Evolutionary conservation across 352 stramenopile species (phyloP).

Genomic region (Phytopythium montanum): DNA sequence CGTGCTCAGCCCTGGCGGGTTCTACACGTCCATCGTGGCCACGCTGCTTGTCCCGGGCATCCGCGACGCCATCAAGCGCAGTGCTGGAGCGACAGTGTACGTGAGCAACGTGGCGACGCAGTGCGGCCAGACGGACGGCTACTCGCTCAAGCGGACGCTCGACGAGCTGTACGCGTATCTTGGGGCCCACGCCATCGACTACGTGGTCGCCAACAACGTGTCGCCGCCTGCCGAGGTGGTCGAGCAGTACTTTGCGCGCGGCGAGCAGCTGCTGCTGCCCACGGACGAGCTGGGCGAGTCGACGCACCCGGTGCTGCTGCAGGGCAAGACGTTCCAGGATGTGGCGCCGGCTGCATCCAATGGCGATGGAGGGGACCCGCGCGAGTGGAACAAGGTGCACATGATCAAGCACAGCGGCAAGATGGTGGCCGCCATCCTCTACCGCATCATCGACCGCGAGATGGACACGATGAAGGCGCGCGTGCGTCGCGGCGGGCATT

Average conservation of each 20-base stretch:
- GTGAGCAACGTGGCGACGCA: conserved; percentile 87
- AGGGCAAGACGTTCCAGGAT: conserved; percentile 81
- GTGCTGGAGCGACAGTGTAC: conserved; percentile 70
- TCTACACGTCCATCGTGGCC: conserved; percentile 86
- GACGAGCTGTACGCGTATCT: conserved; percentile 65
- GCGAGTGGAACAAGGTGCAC: conserved; percentile 76
- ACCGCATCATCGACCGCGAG: conserved; percentile 85
- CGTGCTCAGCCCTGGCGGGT: conserved; percentile 72
- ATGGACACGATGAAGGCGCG: conserved; percentile 29
- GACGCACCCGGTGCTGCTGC: conserved; percentile 60
- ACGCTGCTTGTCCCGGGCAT: conserved; percentile 79
- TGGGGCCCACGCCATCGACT: conserved; percentile 73
- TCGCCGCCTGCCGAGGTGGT: conserved; percentile 48
- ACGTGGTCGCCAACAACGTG: conserved; percentile 84
- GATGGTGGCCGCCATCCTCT: conserved; percentile 77
- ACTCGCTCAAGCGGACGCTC: conserved; percentile 67
- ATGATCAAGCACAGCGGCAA: conserved; percentile 86
- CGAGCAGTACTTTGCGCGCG: conserved; percentile 61
- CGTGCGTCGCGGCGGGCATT: conserved; percentile 8
- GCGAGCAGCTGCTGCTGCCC: conserved; percentile 67
- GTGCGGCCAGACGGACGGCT: conserved; percentile 76
- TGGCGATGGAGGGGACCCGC: too few relatives aligned
- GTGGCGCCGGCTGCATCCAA: conserved; percentile 8
- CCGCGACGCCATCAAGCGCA: conserved; percentile 69
- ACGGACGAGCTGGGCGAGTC: conserved; percentile 53